phyloP scores from a whole-genome alignment of 306 rosid species.

The Medicago lupulina region DNA sequence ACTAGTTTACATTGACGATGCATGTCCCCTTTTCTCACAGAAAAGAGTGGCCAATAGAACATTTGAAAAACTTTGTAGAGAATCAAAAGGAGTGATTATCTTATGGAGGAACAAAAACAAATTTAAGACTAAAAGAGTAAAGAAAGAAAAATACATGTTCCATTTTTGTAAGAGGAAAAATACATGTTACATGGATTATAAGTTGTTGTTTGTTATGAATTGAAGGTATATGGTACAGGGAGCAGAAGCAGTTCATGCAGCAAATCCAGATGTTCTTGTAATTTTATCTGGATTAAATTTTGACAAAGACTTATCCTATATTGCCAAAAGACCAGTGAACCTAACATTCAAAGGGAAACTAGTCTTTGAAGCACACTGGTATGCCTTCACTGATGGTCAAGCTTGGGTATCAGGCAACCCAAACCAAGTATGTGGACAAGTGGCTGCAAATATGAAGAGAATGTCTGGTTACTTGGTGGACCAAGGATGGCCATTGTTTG shows the following conservation, averaged over 20 bases:
- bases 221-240: slow-evolving; percentile 85
- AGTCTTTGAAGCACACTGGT: slow-evolving; percentile 87
- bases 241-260: slow-evolving; percentile 89
- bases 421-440: slow-evolving; percentile 85
- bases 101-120: background rate
- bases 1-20: no score
- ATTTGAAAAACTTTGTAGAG: no score
- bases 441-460: slow-evolving; percentile 53
- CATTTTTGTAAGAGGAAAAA: no score
- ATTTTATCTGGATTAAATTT: slow-evolving; percentile 77
- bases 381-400: slow-evolving; percentile 68
- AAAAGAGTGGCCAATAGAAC: no score
- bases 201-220: slow-evolving; percentile 3
- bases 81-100: no score
- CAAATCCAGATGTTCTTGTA: slow-evolving; percentile 76
- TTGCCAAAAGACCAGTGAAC: slow-evolving; percentile 49
- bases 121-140: background rate
- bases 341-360: slow-evolving; percentile 65
- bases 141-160: background rate
- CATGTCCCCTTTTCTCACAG: no score
- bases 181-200: background rate
- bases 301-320: slow-evolving; percentile 73
- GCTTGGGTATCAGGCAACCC: slow-evolving; percentile 77
- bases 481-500: slow-evolving; percentile 77
- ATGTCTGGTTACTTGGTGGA: slow-evolving; percentile 64